A percentile compares a stretch with the other conserved stretches of the same genome.
phyloP scores from a whole-genome alignment of 371 early-diverging fungal genomes.

The Vairimorpha ceranae region DNA sequence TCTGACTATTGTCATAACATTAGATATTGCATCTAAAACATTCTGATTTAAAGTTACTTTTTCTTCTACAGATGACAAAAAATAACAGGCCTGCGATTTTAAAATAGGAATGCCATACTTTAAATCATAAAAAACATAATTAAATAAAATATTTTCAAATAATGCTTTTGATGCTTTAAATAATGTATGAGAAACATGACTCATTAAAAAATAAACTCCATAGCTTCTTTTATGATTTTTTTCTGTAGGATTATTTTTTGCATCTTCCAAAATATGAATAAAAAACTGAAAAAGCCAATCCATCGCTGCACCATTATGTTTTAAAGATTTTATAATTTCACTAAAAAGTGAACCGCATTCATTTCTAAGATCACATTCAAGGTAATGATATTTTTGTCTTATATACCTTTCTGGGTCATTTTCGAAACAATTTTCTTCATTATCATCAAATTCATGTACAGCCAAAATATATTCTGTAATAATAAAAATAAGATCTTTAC shows the following conservation, averaged over 20 bases:
- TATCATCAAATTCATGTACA: conserved; percentile 33
- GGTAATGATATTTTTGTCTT: conserved; percentile 54
- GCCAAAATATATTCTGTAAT: conserved; percentile 54
- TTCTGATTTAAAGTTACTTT: conserved; percentile 4
- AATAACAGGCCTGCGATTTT: conserved; percentile 59
- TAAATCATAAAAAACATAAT: conserved; percentile 47
- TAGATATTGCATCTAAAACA: conserved; percentile 23
- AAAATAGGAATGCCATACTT: conserved; percentile 40
- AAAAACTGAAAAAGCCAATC: conserved; percentile 33
- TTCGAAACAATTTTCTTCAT: conserved; percentile 54
- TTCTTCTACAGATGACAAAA: conserved; percentile 32
- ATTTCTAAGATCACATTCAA: conserved; percentile 23
- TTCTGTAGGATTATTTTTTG: conserved; percentile 14
- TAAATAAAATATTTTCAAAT: conserved; percentile 37
- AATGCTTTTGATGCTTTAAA: conserved; percentile 25
- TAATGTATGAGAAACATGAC: conserved; percentile 35
- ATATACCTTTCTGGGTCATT: conserved; percentile 54
- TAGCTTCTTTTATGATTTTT: conserved; percentile 35
- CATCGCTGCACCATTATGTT: conserved; percentile 29
- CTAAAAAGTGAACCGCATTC: conserved; percentile 45
- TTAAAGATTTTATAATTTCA: conserved; percentile 46
- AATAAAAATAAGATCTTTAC: conserved; percentile 30
- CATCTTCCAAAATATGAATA: conserved; percentile 17
- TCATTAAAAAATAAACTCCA: conserved; percentile 55
- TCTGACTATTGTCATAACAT: conserved; percentile 27